A percentile compares a stretch with the other conserved stretches of the same genome.
Conservation (phyloP, 805 yeast genomes). For the Cyberlindnera petersonii region DNA sequence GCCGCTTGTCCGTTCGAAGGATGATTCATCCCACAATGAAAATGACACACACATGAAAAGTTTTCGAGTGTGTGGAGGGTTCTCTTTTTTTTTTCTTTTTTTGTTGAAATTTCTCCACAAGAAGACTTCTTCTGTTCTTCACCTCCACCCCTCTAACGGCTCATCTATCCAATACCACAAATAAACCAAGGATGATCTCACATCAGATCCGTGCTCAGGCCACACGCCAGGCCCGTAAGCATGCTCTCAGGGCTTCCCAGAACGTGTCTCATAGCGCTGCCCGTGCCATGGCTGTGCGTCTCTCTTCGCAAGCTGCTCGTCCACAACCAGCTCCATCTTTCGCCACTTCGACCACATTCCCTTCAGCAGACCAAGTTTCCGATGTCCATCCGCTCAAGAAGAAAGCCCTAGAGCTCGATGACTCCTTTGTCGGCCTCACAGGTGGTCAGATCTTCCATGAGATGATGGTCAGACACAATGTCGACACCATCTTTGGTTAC, state of each 20-base stretch:
- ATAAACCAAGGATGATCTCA: conserved; percentile 13
- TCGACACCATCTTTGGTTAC: conserved; percentile 94
- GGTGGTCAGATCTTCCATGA: conserved; percentile 99
- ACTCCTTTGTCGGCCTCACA: conserved; percentile 89
- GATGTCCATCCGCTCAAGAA: conserved; percentile 9
- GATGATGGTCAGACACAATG: conserved; percentile 96
- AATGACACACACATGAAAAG: too few relatives aligned
- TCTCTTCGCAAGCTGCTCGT: conserved; percentile 19
- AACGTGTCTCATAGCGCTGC: conserved; percentile 10
- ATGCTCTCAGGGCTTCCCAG: conserved; percentile 11
- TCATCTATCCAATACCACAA: background rate
- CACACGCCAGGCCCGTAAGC: conserved; percentile 17
- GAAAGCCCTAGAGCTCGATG: conserved; percentile 49
- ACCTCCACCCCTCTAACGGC: background rate
- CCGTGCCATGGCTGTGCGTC: conserved; percentile 13
- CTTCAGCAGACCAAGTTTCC: conserved; percentile 4
- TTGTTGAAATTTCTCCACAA: conserved; percentile 3
- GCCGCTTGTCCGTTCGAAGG: too few relatives aligned
- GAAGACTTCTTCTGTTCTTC: background rate
- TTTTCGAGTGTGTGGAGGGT: conserved; percentile 12
- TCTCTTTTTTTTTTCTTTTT: too few relatives aligned
- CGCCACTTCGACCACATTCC: conserved; percentile 18
- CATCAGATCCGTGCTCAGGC: conserved; percentile 21
- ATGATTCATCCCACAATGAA: too few relatives aligned
- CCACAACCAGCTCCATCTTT: conserved; percentile 28